Evolutionary conservation across 805 yeast species (phyloP).

Genomic region (Zygotorulaspora florentina): DNA sequence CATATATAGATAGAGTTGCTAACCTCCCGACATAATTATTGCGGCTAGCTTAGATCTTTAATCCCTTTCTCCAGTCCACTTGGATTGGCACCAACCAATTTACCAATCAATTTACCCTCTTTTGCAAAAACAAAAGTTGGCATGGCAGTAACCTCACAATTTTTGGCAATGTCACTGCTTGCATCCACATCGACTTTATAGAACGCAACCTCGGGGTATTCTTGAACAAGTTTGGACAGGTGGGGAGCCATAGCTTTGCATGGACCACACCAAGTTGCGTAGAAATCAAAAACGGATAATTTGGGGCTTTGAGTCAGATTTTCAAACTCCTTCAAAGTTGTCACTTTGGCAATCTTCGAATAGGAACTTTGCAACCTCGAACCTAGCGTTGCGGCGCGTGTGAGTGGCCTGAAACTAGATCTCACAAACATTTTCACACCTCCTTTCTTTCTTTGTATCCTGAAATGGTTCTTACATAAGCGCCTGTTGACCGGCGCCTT

Average conservation of each 20-base stretch:
- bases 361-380: neutral
- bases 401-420: neutral
- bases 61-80: constrained; percentile 34
- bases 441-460: neutral
- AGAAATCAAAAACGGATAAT: constrained; percentile 57
- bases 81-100: constrained; percentile 60
- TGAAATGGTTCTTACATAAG: neutral
- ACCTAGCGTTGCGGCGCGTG: neutral
- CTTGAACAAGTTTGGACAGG: constrained; percentile 39
- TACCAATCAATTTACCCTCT: constrained; percentile 53
- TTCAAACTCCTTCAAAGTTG: constrained; percentile 36
- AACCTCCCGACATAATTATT: too few species aligned
- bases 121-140: constrained; percentile 67
- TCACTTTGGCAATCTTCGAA: constrained; percentile 34
- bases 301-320: constrained; percentile 24
- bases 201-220: constrained; percentile 48
- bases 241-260: constrained; percentile 67
- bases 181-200: constrained; percentile 70
- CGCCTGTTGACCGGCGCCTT: neutral
- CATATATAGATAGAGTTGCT: too few species aligned
- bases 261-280: constrained; percentile 78
- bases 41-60: constrained; percentile 17
- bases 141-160: constrained; percentile 66
- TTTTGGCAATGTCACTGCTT: constrained; percentile 53
- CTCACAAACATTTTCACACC: neutral